A percentile compares a stretch with the other conserved stretches of the same genome.
Evolutionary conservation across 257 asterid genomes (phyloP).

Genomic region (Ligustrum vulgare): DNA sequence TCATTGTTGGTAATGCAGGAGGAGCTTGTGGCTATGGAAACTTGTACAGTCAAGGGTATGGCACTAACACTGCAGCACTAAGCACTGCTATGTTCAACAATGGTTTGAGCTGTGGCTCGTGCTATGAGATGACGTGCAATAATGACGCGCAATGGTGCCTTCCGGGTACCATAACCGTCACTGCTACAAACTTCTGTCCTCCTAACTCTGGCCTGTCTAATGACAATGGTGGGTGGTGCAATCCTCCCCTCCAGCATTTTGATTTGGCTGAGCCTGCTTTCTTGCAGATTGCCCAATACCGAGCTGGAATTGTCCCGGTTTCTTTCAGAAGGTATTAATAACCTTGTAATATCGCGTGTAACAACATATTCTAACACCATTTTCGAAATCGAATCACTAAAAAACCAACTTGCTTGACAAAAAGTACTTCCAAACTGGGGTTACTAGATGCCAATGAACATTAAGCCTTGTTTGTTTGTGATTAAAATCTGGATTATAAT

Average conservation of each 20-base stretch:
- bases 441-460: no score
- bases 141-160: conserved; percentile 54
- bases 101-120: conserved; percentile 82
- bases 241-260: conserved; percentile 89
- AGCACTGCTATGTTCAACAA: conserved; percentile 89
- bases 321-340: conserved; percentile 60
- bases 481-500: no score
- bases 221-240: conserved; percentile 94
- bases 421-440: no score
- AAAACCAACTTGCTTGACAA: background rate
- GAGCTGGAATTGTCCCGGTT: conserved; percentile 85
- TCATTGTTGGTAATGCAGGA: conserved; percentile 41
- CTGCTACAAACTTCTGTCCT: conserved; percentile 95
- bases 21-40: conserved; percentile 98
- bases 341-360: background rate
- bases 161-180: conserved; percentile 66
- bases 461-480: no score
- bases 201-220: conserved; percentile 77
- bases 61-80: conserved; percentile 86
- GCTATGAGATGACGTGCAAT: conserved; percentile 67
- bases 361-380: background rate
- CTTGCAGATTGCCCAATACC: conserved; percentile 75
- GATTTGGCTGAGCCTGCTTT: conserved; percentile 85
- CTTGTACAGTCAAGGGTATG: conserved; percentile 79
- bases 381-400: background rate